Evolutionary conservation across 352 stramenopile species (phyloP).

Genomic region (Pythium utonaiense): DNA sequence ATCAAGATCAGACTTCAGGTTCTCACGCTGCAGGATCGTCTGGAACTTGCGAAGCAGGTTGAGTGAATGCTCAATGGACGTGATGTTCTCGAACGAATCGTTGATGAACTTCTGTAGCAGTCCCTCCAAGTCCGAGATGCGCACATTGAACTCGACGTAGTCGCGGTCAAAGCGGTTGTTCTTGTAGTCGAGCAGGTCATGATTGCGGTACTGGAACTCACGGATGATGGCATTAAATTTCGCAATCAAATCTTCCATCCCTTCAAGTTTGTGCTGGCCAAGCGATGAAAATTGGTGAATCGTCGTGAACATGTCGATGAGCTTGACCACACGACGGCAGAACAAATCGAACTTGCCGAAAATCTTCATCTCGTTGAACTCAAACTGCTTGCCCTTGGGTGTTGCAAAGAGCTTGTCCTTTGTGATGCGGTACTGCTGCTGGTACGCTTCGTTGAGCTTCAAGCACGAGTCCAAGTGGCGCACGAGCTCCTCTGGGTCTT

Average conservation of each 20-base stretch:
- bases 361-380: constrained; percentile 99
- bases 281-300: constrained; percentile 96
- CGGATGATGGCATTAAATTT: constrained; percentile 97
- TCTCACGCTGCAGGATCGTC: constrained; percentile 96
- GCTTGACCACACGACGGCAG: constrained; percentile 95
- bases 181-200: constrained; percentile 97
- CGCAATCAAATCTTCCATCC: constrained; percentile 88
- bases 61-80: constrained; percentile 96
- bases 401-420: constrained; percentile 96
- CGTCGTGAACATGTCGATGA: constrained; percentile 99
- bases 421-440: constrained; percentile 97
- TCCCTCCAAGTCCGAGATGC: constrained; percentile 95
- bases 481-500: constrained; percentile 94
- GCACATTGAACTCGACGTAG: constrained; percentile 95
- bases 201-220: constrained; percentile 95
- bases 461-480: constrained; percentile 94
- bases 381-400: constrained; percentile 97
- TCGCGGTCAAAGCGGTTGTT: constrained; percentile 98
- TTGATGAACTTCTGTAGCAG: constrained; percentile 99
- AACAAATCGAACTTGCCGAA: constrained; percentile 99
- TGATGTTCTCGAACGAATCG: constrained; percentile 98
- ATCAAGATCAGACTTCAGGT: constrained; percentile 97
- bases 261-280: constrained; percentile 90
- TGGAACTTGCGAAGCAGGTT: constrained; percentile 97
- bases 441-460: constrained; percentile 98